phyloP scores from a whole-genome alignment of 2,329 filamentous ascomycete species.

The Claviceps citrina region DNA sequence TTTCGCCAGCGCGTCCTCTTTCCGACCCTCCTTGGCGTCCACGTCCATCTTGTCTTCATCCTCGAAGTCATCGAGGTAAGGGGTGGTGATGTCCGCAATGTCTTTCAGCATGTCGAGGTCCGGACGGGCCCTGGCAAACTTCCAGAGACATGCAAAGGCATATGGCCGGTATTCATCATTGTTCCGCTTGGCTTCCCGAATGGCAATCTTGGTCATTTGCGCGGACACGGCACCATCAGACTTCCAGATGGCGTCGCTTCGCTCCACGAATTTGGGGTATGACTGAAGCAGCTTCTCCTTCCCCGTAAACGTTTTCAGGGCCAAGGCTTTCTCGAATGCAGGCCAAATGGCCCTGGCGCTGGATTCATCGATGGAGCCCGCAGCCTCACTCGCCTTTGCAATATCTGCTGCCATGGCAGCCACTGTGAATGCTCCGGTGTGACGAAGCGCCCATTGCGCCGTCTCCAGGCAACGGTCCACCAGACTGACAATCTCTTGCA shows the following conservation, averaged over 20 bases:
- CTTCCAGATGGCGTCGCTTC: constrained; percentile 43
- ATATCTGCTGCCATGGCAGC: constrained; percentile 58
- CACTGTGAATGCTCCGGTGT: constrained; percentile 68
- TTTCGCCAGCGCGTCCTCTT: constrained; percentile 27
- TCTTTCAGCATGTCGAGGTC: constrained; percentile 58
- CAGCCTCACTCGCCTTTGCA: constrained; percentile 38
- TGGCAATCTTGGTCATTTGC: constrained; percentile 62
- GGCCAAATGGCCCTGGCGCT: constrained; percentile 62
- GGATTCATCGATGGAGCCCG: constrained; percentile 42
- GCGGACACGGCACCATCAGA: constrained; percentile 36
- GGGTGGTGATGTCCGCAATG: constrained; percentile 46
- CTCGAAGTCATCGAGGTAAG: constrained; percentile 42
- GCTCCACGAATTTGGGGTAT: constrained; percentile 62
- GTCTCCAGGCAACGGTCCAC: constrained; percentile 56
- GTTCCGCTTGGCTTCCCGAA: constrained; percentile 82
- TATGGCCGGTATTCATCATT: constrained; percentile 71
- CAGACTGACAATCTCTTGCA: constrained; percentile 64
- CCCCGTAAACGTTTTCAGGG: constrained; percentile 80
- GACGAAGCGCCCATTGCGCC: constrained; percentile 78
- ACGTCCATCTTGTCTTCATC: constrained; percentile 56
- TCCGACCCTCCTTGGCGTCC: constrained; percentile 35
- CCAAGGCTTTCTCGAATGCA: constrained; percentile 62
- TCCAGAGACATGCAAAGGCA: constrained; percentile 57
- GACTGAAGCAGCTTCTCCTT: constrained; percentile 75
- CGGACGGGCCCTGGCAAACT: constrained; percentile 50